phyloP scores from a whole-genome alignment of 306 rosid genomes.

The Betula pendula region DNA sequence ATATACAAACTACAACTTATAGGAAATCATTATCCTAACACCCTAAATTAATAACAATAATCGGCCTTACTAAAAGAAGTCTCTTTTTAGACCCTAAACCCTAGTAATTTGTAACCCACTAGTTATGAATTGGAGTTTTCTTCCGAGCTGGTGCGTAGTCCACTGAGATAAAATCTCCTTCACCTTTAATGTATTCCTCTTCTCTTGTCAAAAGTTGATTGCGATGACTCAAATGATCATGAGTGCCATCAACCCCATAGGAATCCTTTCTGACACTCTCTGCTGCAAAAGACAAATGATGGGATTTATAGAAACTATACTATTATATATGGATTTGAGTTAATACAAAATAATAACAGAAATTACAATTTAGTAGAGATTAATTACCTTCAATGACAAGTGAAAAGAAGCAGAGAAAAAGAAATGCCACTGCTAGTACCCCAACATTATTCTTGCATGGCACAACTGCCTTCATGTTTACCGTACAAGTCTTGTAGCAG shows the following conservation, averaged over 20 bases:
- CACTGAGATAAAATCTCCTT: background rate
- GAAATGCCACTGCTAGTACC: background rate
- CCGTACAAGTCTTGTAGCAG: background rate
- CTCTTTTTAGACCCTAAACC: too few relatives aligned
- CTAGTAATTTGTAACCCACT: too few relatives aligned
- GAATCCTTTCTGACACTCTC: background rate
- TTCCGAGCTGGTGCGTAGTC: background rate
- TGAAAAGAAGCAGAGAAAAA: background rate
- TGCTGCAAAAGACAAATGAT: background rate
- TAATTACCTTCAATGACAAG: background rate
- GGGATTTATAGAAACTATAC: too few relatives aligned
- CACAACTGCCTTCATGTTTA: background rate
- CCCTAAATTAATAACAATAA: too few relatives aligned
- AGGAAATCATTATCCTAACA: too few relatives aligned
- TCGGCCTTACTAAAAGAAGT: too few relatives aligned
- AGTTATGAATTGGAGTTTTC: conserved; percentile 2
- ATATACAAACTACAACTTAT: too few relatives aligned
- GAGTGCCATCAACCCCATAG: background rate
- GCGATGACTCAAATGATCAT: background rate
- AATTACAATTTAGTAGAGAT: background rate
- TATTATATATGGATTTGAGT: background rate
- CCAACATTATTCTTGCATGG: background rate
- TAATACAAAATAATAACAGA: background rate
- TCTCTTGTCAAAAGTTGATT: background rate
- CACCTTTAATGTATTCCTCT: background rate